Evolutionary conservation across 345 rosid genomes (phyloP), one percentile per base, ranked within the genome.

Genomic region (Pugionium cornutum): DNA sequence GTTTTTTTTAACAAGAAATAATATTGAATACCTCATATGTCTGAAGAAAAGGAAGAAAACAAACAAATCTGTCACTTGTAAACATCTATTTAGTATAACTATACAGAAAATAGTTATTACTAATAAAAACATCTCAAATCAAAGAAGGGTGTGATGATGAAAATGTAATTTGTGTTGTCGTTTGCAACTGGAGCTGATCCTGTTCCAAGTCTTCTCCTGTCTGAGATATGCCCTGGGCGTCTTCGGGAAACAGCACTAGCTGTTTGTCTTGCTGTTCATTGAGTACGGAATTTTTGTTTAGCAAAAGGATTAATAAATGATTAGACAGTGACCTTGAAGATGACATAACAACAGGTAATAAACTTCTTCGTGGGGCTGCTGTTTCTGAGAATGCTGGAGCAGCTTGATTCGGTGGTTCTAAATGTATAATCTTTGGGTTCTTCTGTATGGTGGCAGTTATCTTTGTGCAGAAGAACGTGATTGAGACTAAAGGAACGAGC

Each of bases 171-270:
- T 80, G 97, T 92, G 69, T 75, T 86, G 66, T 68, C 84, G 49
- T 92, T 84, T 79, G 77, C 97, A 37, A 75, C 83, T 9, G 97
- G 96, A 73, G 97, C 94, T 65, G 98, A 96, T 76, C 97, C 97
- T 52, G 94, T 92, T 63, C 98, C 97, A 54, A 69, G 91, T 72
- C 83, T 89, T 53, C 94, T 89, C 48, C 77, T 92, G 53, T 86
- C 98, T 63, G 96, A 92, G 83, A 89, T 86, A 81, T 86, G 91
- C 66, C 91, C 97, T 32, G 79, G 77, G 74, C 87, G 86, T 53
- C 83, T 89, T 62, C 84, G 96, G 64, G 98, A 89, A 33, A 92
- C 87, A 76, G 94, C 97, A 58, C 80, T 92, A 86, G 86, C 98
- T 42, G 47, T 89, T 61, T 89, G 96, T 78, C 87, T 92, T 89